Percentiles rank a stretch among this genome's conserved stretches.
These are phyloP conservation scores for Ceratobasidium sp. DNA, from an alignment of 1,284 basidiomycete genomes.

Conservation along the genomic window DNA sequence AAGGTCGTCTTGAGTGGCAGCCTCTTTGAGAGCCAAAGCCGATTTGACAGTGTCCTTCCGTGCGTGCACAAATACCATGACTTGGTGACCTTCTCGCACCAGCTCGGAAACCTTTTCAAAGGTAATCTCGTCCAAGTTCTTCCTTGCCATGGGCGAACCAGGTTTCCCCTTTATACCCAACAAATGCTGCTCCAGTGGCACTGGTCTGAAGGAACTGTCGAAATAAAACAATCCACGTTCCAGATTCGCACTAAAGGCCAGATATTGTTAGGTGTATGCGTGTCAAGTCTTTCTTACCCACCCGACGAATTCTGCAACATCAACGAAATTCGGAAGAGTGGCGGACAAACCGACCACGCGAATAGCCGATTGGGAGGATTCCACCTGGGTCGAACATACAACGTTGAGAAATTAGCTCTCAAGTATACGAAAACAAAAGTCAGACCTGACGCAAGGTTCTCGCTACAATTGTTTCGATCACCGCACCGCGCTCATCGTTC, in stretches of 20 bases:
- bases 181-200: constrained; percentile 98
- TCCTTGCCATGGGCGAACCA: constrained; percentile 76
- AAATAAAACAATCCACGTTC: constrained; percentile 95
- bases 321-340: constrained; percentile 96
- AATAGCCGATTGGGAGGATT: constrained; percentile 96
- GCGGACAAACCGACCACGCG: constrained; percentile 94
- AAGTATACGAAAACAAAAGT: background rate
- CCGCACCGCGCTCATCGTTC: constrained; percentile 97
- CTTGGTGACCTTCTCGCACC: constrained; percentile 91
- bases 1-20: constrained; percentile 77
- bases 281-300: constrained; percentile 53
- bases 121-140: constrained; percentile 89
- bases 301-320: constrained; percentile 96
- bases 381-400: constrained; percentile 68
- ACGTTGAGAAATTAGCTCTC: constrained; percentile 15
- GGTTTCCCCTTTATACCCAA: constrained; percentile 95
- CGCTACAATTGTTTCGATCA: constrained; percentile 98
- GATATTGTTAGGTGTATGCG: constrained; percentile 60
- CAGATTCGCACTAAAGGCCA: constrained; percentile 59
- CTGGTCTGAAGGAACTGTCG: constrained; percentile 95
- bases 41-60: constrained; percentile 98
- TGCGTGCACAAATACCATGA: constrained; percentile 99
- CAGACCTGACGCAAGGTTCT: constrained; percentile 90
- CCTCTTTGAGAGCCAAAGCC: constrained; percentile 85
- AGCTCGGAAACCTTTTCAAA: constrained; percentile 91